These are phyloP conservation scores for Aspergillus proliferans DNA, from an alignment of 2,329 filamentous ascomycete genomes.

Conservation along the genomic window DNA sequence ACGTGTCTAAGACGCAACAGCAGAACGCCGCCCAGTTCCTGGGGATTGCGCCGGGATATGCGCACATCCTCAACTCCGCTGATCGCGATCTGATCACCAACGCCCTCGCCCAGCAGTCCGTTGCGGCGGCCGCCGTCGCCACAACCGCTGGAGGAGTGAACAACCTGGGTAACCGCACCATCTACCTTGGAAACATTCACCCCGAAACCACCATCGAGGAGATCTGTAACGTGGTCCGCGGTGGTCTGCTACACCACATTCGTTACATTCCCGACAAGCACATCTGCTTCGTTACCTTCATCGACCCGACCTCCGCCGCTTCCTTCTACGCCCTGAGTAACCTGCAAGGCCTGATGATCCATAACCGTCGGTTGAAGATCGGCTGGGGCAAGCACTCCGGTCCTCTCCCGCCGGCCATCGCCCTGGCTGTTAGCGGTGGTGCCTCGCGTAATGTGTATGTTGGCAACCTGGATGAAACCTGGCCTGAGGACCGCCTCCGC, in stretches of 20 bases:
- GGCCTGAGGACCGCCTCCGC: constrained; percentile 90
- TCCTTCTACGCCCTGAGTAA: constrained; percentile 98
- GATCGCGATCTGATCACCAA: constrained; percentile 96
- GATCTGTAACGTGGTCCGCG: constrained; percentile 97
- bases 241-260: constrained; percentile 92
- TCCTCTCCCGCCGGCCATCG: constrained; percentile 89
- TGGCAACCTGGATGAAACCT: constrained; percentile 93
- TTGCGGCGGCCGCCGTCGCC: constrained; percentile 90
- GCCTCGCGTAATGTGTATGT: constrained; percentile 98
- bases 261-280: constrained; percentile 99
- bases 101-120: constrained; percentile 92
- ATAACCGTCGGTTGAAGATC: constrained; percentile 95
- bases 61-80: constrained; percentile 90
- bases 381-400: constrained; percentile 99
- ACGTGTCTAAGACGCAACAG: constrained; percentile 98
- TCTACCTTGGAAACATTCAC: constrained; percentile 97
- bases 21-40: constrained; percentile 98
- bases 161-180: constrained; percentile 94
- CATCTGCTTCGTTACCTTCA: constrained; percentile 99
- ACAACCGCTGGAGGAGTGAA: constrained; percentile 95
- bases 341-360: constrained; percentile 96
- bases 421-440: constrained; percentile 88
- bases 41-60: constrained; percentile 92
- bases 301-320: constrained; percentile 93
- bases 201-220: constrained; percentile 98